Base-by-base conservation (phyloP, 371 early-diverging fungal species). In the Rhizopus stolonifer region DNA sequence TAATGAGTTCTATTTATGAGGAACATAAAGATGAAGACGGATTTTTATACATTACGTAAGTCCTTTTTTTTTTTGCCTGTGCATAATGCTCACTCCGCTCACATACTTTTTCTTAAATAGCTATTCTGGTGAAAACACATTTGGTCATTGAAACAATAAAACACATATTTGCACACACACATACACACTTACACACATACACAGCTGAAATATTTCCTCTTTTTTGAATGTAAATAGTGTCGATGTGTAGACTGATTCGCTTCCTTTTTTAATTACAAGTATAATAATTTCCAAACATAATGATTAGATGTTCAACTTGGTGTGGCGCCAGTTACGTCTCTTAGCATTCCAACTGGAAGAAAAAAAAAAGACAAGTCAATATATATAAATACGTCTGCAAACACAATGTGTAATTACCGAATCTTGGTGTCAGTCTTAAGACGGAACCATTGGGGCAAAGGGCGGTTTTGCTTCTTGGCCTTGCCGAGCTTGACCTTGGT, bases 281-380 rank as follows among this genome's bases (percentile, higher is more conserved):
- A 39, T 15, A 42, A 36, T 22, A 17, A 38, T 50, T 49, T 33
- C n/a, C 36, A 8, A 15, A 36, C 6, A n/a, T n/a, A 36, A 36
- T 11, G 14, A 36, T 36, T 36, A 94, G 69, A 95, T 72, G 84
- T 90, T 89, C 72, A 95, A 83, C 94, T 98, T 96, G 81, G 95
- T 96, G 74, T 94, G 91, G 79, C 96, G 88, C 98, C 98, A 98
- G 94, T 97, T 88, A 65, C 97, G 92, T 64, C 98, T 91, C 92
- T 98, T 98, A 68, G 93, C 86, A 86, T 96, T 98, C 91, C 96
- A 98, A 66, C 94, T 84, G 58, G 0, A n/a, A n/a, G n/a, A n/a
- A n/a, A n/a, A n/a, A n/a, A n/a, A 49, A 39, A 11, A 11, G 24
- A 13, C 17, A n/a, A 4, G 13, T 36, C 3, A 32, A 21, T n/a